Evolutionary conservation across 1,284 basidiomycete genomes (phyloP).

Genomic region (Termitomyces sp.): DNA sequence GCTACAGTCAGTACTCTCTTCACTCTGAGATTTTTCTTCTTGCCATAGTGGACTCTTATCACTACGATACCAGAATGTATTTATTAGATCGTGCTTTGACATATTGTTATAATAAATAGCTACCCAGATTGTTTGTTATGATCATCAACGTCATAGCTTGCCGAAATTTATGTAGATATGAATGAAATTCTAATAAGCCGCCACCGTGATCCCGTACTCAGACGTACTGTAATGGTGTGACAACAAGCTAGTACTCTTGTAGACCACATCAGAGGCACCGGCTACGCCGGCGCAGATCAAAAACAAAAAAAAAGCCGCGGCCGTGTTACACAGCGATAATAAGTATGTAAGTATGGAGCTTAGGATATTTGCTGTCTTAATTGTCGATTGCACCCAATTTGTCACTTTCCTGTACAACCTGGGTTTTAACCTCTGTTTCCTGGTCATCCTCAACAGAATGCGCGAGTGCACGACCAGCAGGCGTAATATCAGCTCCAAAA

Average conservation of each 20-base stretch:
- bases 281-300: no score
- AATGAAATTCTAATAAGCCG: no score
- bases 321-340: background rate
- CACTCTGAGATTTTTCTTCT: slow-evolving; percentile 18
- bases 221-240: no score
- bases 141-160: background rate
- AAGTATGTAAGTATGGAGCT: background rate
- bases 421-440: slow-evolving; percentile 3
- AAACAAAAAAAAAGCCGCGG: background rate
- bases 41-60: background rate
- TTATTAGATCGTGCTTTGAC: background rate
- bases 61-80: background rate
- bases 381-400: slow-evolving; percentile 8
- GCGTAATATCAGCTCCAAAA: slow-evolving; percentile 73
- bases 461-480: slow-evolving; percentile 31
- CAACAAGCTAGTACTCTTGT: no score
- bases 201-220: no score
- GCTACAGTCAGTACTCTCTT: slow-evolving; percentile 44
- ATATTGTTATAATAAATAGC: background rate
- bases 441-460: slow-evolving; percentile 3
- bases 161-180: background rate
- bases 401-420: slow-evolving; percentile 12
- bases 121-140: background rate
- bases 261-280: no score
- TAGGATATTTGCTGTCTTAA: background rate